These are phyloP conservation scores for Kwoniella mangroviensis DNA, from an alignment of 768 basidiomycete genomes.

Conservation along the genomic window DNA sequence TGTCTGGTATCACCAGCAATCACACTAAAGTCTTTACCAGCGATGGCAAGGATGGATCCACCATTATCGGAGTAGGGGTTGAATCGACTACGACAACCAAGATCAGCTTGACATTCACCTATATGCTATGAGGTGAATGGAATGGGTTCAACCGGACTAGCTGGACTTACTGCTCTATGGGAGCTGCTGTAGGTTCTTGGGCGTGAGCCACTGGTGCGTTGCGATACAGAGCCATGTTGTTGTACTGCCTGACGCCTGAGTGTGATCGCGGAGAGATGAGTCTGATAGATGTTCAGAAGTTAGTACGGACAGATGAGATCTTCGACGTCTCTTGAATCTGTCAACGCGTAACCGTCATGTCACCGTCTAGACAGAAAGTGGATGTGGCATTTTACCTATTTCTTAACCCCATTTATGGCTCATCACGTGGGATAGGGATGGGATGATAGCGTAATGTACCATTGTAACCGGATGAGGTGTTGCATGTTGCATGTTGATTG, in stretches of 20 bases:
- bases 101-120: too few relatives aligned
- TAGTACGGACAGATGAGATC: too few relatives aligned
- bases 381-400: neutral
- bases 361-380: neutral
- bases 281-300: too few relatives aligned
- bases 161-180: slow-evolving; percentile 47
- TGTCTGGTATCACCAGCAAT: slow-evolving; percentile 97
- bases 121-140: neutral
- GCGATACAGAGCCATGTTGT: slow-evolving; percentile 45
- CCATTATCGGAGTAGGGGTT: slow-evolving; percentile 93
- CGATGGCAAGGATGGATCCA: slow-evolving; percentile 88
- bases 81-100: slow-evolving; percentile 60
- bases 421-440: neutral
- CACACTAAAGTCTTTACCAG: slow-evolving; percentile 89
- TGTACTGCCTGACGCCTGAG: neutral
- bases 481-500: neutral
- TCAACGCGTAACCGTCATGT: slow-evolving; percentile 18
- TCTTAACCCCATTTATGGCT: neutral
- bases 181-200: slow-evolving; percentile 39
- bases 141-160: neutral
- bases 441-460: neutral
- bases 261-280: too few relatives aligned
- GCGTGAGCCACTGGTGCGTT: slow-evolving; percentile 30
- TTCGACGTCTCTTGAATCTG: neutral
- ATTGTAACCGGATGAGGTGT: neutral